phyloP scores from a whole-genome alignment of 176 grass and related monocot species.

The Cenchrus purpureus region DNA sequence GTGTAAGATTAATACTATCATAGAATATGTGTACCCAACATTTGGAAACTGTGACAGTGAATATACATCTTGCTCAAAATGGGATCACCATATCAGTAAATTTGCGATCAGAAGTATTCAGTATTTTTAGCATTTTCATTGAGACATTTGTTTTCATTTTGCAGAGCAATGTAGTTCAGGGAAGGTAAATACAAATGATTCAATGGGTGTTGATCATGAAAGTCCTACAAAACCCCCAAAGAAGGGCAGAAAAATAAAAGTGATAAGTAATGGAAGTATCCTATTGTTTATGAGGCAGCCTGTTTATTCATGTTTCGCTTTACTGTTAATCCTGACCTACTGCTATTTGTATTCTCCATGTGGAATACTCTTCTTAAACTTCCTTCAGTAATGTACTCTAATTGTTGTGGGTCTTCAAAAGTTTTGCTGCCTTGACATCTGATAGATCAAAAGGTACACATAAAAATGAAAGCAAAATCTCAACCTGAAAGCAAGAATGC shows the following conservation, averaged over 20 bases:
- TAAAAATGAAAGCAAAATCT: conserved; percentile 55
- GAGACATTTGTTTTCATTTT: background rate
- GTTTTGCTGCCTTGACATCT: conserved; percentile 54
- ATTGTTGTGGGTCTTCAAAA: background rate
- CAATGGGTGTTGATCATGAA: conserved; percentile 41
- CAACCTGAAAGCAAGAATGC: conserved; percentile 39
- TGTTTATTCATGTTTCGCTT: conserved; percentile 34
- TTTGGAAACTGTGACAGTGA: background rate
- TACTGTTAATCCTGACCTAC: background rate
- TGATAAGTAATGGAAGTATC: conserved; percentile 70
- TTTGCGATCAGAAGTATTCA: background rate
- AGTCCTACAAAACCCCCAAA: conserved; percentile 55
- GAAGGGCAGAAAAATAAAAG: conserved; percentile 70
- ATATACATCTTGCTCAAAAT: background rate
- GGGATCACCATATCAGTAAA: background rate
- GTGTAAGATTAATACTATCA: background rate
- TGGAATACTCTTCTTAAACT: background rate
- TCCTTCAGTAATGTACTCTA: background rate
- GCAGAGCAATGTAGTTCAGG: conserved; percentile 60
- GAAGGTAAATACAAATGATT: conserved; percentile 41
- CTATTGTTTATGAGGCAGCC: conserved; percentile 39
- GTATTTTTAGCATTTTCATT: background rate
- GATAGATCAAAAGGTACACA: conserved; percentile 52
- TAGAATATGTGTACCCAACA: background rate
- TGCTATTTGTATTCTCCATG: conserved; percentile 14